phyloP scores from a whole-genome alignment of 179 eudicot species.

The Vitellaria paradoxa region DNA sequence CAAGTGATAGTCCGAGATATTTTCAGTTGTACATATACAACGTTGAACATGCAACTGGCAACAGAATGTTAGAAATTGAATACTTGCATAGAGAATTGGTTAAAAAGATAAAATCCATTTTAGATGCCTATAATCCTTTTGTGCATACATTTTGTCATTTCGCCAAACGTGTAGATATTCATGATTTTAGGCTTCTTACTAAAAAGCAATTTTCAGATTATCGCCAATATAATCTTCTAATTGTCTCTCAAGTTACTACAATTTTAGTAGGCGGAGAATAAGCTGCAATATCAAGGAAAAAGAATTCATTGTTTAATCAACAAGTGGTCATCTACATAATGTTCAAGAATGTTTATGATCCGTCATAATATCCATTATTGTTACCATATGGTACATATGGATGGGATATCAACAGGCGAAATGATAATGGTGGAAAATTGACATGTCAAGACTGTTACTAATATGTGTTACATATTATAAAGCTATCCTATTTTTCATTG shows the following conservation, averaged over 20 bases:
- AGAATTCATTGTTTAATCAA: background rate
- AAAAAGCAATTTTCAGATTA: background rate
- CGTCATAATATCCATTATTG: background rate
- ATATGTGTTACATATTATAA: background rate
- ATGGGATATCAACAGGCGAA: background rate
- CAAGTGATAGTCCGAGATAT: no score
- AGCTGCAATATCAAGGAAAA: background rate
- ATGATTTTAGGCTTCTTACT: background rate
- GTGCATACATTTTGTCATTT: background rate
- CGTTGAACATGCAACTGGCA: no score
- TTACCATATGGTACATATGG: background rate
- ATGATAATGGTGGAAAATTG: background rate
- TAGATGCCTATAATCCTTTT: background rate
- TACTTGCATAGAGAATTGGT: background rate
- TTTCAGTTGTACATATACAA: no score
- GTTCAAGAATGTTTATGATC: background rate
- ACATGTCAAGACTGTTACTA: background rate
- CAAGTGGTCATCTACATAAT: background rate
- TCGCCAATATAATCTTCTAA: no score
- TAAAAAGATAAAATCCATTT: no score
- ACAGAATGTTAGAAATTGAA: no score
- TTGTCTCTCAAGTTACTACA: background rate
- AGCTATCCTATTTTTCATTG: no score
- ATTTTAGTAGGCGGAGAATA: background rate
- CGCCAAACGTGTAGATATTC: background rate